A percentile compares a stretch with the other conserved stretches of the same genome.
Evolutionary conservation across 257 asterid genomes (phyloP).

Genomic region (Plectranthus barbatus): DNA sequence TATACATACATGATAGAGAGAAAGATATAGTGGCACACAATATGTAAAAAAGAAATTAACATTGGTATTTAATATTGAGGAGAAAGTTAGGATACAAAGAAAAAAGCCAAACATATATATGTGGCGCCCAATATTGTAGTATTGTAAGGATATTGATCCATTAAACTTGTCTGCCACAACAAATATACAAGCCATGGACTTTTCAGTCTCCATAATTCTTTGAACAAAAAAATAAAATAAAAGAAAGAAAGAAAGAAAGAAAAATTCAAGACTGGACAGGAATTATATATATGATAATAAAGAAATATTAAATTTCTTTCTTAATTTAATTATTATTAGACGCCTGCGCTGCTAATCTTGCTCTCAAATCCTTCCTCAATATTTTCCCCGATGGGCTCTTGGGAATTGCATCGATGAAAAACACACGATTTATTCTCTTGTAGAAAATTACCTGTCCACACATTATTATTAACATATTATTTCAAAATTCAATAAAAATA

Average conservation of each 20-base stretch:
- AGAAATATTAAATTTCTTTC: background rate
- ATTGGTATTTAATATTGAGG: too few species aligned
- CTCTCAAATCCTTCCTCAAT: slow-evolving; percentile 79
- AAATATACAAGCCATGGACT: background rate
- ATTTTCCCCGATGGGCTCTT: slow-evolving; percentile 85
- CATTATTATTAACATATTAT: too few species aligned
- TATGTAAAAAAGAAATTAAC: too few species aligned
- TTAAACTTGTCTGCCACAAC: background rate
- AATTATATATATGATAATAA: background rate
- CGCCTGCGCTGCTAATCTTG: slow-evolving; percentile 56
- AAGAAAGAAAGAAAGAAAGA: too few species aligned
- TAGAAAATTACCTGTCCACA: slow-evolving; percentile 58
- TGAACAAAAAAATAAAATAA: background rate
- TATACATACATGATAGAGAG: too few species aligned
- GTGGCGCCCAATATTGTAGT: background rate
- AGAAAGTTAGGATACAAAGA: background rate
- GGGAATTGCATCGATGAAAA: slow-evolving; percentile 63
- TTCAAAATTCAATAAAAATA: background rate
- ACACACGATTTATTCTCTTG: slow-evolving; percentile 64
- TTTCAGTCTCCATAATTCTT: background rate
- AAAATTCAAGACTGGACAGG: background rate
- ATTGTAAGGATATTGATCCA: background rate
- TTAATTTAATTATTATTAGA: slow-evolving; percentile 7
- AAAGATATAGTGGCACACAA: too few species aligned
- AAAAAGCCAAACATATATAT: background rate